Percentiles rank a stretch among this genome's conserved stretches.
These are phyloP conservation scores for Lactifluus piperatus DNA, from an alignment of 768 basidiomycete species.

Conservation along the genomic window DNA sequence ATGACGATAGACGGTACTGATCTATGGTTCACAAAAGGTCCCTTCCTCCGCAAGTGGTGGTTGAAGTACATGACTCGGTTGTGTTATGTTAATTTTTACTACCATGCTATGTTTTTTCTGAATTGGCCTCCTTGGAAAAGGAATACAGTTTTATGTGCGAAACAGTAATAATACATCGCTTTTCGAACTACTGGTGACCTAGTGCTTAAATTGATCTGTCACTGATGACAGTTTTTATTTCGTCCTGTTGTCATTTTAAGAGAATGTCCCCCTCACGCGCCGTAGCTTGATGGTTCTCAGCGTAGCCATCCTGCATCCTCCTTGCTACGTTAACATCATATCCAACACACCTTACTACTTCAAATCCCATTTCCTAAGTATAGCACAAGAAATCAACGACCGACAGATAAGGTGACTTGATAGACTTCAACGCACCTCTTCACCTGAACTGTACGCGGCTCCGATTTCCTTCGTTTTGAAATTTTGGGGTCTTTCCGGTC, in stretches of 20 bases:
- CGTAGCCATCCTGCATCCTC: neutral
- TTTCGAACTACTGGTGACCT: neutral
- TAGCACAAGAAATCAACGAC: neutral
- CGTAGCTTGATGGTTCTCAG: too few species aligned
- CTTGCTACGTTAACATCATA: neutral
- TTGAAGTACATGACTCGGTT: neutral
- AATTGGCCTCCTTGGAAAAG: neutral
- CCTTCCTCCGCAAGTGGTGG: neutral
- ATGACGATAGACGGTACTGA: constrained; percentile 32
- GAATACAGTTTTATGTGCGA: neutral
- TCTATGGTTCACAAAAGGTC: neutral
- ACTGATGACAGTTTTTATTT: neutral
- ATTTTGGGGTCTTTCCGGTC: neutral
- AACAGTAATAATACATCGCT: neutral
- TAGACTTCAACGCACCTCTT: neutral
- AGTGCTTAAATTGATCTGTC: neutral
- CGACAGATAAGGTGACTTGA: neutral
- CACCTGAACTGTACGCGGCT: neutral
- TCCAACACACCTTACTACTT: neutral
- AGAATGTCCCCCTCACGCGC: neutral
- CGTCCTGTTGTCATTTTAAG: neutral
- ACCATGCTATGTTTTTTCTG: neutral
- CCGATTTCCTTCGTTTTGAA: neutral
- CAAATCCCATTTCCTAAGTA: neutral
- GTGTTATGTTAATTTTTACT: neutral